Evolutionary conservation across 148 eudicot species (phyloP).

Genomic region (Cornus kousa): DNA sequence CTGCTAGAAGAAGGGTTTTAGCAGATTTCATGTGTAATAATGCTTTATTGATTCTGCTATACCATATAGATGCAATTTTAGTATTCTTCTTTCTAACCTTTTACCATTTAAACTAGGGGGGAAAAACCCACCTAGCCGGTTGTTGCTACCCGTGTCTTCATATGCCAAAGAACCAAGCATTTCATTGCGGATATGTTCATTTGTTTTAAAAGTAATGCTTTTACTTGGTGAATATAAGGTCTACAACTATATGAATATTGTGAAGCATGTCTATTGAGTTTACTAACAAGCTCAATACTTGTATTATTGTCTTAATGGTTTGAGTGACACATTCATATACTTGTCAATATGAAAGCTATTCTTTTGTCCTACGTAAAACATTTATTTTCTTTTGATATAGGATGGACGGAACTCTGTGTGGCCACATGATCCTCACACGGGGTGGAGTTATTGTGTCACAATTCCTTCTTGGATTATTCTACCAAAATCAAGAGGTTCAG

Average conservation of each 20-base stretch:
- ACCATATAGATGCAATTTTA: neutral
- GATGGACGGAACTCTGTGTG: slow-evolving; percentile 77
- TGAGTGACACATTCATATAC: neutral
- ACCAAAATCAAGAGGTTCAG: slow-evolving; percentile 62
- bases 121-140: neutral
- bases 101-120: neutral
- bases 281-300: neutral
- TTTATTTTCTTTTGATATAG: slow-evolving; percentile 33
- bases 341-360: neutral
- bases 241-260: neutral
- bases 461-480: slow-evolving; percentile 85
- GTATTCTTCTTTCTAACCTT: neutral
- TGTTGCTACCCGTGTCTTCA: neutral
- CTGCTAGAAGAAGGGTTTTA: neutral
- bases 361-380: neutral
- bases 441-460: slow-evolving; percentile 97
- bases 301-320: neutral
- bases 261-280: neutral
- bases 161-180: neutral
- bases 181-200: neutral
- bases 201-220: neutral
- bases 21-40: neutral
- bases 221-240: neutral
- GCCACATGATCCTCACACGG: slow-evolving; percentile 83
- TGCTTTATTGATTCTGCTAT: no score